Base-by-base conservation (phyloP, 352 stramenopile genomes). In the Blastocystis sp. region DNA sequence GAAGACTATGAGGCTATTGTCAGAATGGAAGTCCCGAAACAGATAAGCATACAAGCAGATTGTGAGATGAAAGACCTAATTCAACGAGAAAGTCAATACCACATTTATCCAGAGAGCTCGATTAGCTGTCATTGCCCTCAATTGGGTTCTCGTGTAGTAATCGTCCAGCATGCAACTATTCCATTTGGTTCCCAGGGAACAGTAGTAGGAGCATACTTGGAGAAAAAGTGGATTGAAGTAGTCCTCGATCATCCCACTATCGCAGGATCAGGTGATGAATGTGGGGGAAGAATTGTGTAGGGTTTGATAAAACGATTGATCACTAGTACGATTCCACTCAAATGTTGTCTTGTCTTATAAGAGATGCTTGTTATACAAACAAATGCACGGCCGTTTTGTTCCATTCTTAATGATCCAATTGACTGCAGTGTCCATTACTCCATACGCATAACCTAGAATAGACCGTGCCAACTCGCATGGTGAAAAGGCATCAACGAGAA, bases 351-450 rank as follows among this genome's bases (percentile, higher is more conserved):
- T 43, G 41, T 45, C 2, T 18, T 75, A 9, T 39, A 75, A n/a
- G 41, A 9, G 8, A n/a, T 75, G 63, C 50, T 75, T 55, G 15
- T 77, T 76, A 13, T 18, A 76, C n/a, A 23, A 47, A 76, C n/a
- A 76, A 15, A 76, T n/a, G 3, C 50, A 59, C 13, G 43, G 39
- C 15, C n/a, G 23, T 37, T 61, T 37, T 23, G 26, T 34, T 39
- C 47, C 70, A 66, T 64, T 68, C 56, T 84, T 84, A 18, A 84
- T 11, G 41, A 84, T 84, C 73, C 73, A 84, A 9, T 43, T 69
- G 20, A 84, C 20, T 4, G 73, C 73, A 18, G 73, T 84, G 23
- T 84, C 73, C 73, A 84, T 84, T 23, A 84, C 62, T 41, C 73
- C 73, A 45, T 68, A 84, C 9, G 73, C 43, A 43, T 66, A 84